Conservation (phyloP, 768 basidiomycete genomes). For the Lepiota venenata region DNA sequence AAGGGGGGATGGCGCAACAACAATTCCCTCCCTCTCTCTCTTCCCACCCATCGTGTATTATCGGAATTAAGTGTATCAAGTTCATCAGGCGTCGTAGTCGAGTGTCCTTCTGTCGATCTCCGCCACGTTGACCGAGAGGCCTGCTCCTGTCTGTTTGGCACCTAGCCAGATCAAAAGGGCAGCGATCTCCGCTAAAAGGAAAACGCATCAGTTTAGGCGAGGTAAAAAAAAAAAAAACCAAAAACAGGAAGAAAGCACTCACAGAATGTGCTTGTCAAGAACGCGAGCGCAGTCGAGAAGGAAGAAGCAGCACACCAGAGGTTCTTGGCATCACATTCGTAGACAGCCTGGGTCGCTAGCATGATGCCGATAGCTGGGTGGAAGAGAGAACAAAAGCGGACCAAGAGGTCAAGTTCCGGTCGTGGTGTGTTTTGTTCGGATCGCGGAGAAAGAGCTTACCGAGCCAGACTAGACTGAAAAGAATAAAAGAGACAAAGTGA, state of each 20-base stretch:
- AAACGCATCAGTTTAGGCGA: no score
- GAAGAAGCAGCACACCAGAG: slow-evolving; percentile 31
- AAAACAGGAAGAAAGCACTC: slow-evolving; percentile 7
- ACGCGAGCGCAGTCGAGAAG: slow-evolving; percentile 29
- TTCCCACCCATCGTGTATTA: no score
- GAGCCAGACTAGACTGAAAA: slow-evolving; percentile 28
- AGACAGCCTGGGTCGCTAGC: slow-evolving; percentile 29
- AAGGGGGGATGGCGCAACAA: no score
- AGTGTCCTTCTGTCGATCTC: slow-evolving; percentile 18
- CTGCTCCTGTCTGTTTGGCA: slow-evolving; percentile 20
- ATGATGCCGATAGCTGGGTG: slow-evolving; percentile 28
- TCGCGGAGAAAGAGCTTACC: slow-evolving; percentile 18
- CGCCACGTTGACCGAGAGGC: slow-evolving; percentile 27
- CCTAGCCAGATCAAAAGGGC: slow-evolving; percentile 21
- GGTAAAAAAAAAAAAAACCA: background rate
- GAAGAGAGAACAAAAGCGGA: background rate
- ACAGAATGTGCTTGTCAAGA: slow-evolving; percentile 30
- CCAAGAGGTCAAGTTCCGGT: background rate
- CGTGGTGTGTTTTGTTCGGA: no score
- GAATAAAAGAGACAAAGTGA: slow-evolving; percentile 29
- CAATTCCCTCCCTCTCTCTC: no score
- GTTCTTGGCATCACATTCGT: slow-evolving; percentile 26
- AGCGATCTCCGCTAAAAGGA: slow-evolving; percentile 20
- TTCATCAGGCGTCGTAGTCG: slow-evolving; percentile 5
- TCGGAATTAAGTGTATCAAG: no score